These are phyloP conservation scores for Tilletiopsis washingtonensis DNA, from an alignment of 1,284 basidiomycete genomes.

Conservation along the genomic window DNA sequence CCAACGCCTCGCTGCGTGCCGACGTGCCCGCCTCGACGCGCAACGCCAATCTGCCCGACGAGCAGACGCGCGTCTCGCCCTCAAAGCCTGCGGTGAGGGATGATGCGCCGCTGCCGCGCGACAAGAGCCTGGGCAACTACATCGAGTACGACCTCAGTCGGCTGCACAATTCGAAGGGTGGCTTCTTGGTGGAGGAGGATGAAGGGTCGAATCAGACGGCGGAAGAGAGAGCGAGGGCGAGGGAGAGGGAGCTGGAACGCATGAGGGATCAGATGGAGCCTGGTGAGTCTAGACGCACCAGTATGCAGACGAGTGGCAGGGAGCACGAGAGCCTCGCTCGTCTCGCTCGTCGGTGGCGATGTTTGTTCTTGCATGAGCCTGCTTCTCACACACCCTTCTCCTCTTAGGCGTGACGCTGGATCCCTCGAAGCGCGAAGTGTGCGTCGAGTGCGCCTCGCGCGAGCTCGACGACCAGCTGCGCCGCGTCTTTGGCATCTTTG, in stretches of 20 bases:
- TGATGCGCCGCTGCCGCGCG: slow-evolving; percentile 28
- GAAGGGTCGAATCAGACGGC: slow-evolving; percentile 21
- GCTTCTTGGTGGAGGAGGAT: slow-evolving; percentile 40
- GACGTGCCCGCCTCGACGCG: slow-evolving; percentile 20
- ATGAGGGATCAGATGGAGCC: slow-evolving; percentile 33
- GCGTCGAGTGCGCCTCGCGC: slow-evolving; percentile 29
- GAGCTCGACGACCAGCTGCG: slow-evolving; percentile 37
- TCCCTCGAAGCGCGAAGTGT: slow-evolving; percentile 19
- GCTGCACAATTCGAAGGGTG: slow-evolving; percentile 43
- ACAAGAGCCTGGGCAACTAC: slow-evolving; percentile 42
- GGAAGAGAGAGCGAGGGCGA: slow-evolving; percentile 39
- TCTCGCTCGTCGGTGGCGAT: too few species aligned
- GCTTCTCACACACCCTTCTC: background rate
- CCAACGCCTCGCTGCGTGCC: slow-evolving; percentile 17
- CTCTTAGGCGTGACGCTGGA: slow-evolving; percentile 30
- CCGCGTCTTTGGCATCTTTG: slow-evolving; percentile 54
- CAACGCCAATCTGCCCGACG: slow-evolving; percentile 20
- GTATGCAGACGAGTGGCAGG: background rate
- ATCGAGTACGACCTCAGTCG: slow-evolving; percentile 46
- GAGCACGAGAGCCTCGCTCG: too few species aligned
- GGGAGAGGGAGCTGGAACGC: slow-evolving; percentile 37
- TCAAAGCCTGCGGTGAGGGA: slow-evolving; percentile 5
- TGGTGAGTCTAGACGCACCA: slow-evolving; percentile 1
- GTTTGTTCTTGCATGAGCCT: too few species aligned
- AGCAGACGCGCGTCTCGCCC: slow-evolving; percentile 12